Evolutionary conservation across 495 filamentous ascomycete genomes (phyloP).

Genomic region (Glarea lozoyensis): DNA sequence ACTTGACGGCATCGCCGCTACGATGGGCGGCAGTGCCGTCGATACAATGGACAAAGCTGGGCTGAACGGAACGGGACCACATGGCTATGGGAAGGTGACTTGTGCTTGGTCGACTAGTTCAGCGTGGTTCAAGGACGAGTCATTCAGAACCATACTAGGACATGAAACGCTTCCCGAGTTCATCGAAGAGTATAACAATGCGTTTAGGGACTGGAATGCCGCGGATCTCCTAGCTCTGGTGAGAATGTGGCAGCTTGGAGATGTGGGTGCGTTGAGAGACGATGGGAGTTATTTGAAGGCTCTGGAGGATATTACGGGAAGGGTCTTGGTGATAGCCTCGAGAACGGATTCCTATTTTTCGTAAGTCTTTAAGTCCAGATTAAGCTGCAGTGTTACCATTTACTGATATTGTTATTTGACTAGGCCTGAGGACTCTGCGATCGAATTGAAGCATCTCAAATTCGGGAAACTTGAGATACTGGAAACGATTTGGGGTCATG

Average conservation of each 20-base stretch:
- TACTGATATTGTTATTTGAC: neutral
- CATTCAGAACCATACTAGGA: slow-evolving; percentile 27
- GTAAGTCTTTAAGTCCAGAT: slow-evolving; percentile 11
- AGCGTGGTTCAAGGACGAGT: slow-evolving; percentile 32
- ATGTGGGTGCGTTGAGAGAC: slow-evolving; percentile 25
- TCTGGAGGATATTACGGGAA: slow-evolving; percentile 28
- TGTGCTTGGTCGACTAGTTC: slow-evolving; percentile 31
- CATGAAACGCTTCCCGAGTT: slow-evolving; percentile 7
- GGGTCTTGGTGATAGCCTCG: slow-evolving; percentile 34
- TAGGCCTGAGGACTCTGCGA: slow-evolving; percentile 24
- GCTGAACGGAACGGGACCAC: slow-evolving; percentile 20
- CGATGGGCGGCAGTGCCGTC: slow-evolving; percentile 28
- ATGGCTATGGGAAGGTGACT: slow-evolving; percentile 34
- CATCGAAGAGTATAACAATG: slow-evolving; percentile 26
- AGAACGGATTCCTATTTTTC: slow-evolving; percentile 37
- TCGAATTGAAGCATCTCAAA: slow-evolving; percentile 29
- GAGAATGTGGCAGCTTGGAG: slow-evolving; percentile 35
- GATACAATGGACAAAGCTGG: slow-evolving; percentile 26
- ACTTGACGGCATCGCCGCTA: slow-evolving; percentile 33
- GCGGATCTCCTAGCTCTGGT: slow-evolving; percentile 31
- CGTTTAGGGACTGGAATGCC: slow-evolving; percentile 26
- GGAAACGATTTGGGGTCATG: slow-evolving; percentile 37
- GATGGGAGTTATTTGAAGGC: slow-evolving; percentile 25
- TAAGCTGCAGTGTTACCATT: neutral
- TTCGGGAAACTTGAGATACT: slow-evolving; percentile 28